Evolutionary conservation across 495 filamentous ascomycete species (phyloP).

Genomic region (Penicillium cataractarum): DNA sequence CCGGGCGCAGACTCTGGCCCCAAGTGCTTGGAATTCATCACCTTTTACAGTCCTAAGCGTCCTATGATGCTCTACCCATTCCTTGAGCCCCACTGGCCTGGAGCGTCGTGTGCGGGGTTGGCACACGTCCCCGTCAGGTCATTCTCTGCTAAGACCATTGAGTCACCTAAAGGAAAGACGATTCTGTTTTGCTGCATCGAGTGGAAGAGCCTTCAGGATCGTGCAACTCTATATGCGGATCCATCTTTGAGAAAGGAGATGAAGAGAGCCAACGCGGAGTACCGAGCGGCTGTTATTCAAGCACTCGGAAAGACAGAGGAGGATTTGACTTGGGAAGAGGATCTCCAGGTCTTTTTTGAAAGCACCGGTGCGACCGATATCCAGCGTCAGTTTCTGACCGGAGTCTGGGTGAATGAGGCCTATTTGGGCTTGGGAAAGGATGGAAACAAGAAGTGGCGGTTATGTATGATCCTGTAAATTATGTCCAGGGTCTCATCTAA

Average conservation of each 20-base stretch:
- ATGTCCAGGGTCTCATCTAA: not conserved
- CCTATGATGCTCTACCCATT: slow-evolving; percentile 2
- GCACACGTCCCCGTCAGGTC: not conserved
- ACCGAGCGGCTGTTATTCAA: not conserved
- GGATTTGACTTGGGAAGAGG: not conserved
- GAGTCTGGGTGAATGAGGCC: not conserved
- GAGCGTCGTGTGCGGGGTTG: not conserved
- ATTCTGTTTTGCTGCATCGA: not conserved
- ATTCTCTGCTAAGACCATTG: not conserved
- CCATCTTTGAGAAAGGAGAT: not conserved
- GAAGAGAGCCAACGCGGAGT: not conserved
- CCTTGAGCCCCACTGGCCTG: not conserved
- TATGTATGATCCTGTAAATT: not conserved
- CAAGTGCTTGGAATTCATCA: not conserved
- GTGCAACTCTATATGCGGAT: not conserved
- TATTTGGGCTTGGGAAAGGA: not conserved
- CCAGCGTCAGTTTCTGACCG: not conserved
- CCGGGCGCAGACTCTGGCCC: slow-evolving; percentile 1
- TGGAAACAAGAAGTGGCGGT: not conserved
- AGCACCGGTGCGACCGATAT: not conserved
- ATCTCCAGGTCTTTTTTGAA: not conserved
- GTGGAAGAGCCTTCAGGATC: slow-evolving; percentile 3
- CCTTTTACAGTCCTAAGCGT: not conserved
- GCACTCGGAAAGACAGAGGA: not conserved
- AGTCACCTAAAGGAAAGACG: not conserved